Evolutionary conservation across 805 yeast species (phyloP).

Genomic region (Yamadazyma philogaea): DNA sequence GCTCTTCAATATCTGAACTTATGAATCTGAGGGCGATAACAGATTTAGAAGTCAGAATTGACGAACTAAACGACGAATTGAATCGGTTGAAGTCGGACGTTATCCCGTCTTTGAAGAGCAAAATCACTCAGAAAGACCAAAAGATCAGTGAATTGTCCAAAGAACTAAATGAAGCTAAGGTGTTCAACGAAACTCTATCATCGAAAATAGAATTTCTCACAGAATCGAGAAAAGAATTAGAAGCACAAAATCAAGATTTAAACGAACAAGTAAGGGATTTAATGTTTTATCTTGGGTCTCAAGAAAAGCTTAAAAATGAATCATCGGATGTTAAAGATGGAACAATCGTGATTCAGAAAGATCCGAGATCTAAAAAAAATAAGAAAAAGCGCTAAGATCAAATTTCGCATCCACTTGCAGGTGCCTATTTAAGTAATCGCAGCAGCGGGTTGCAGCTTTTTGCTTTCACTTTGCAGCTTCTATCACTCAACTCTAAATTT

Average conservation of each 20-base stretch:
- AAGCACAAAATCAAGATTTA: conserved; percentile 45
- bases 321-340: conserved; percentile 75
- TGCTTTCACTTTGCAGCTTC: conserved; percentile 2
- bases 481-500: background rate
- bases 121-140: conserved; percentile 29
- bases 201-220: conserved; percentile 35
- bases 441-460: conserved; percentile 4
- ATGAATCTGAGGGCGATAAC: conserved; percentile 11
- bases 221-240: conserved; percentile 25
- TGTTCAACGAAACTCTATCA: conserved; percentile 39
- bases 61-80: conserved; percentile 24
- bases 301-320: conserved; percentile 67
- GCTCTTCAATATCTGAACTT: conserved; percentile 16
- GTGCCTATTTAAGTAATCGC: conserved; percentile 1
- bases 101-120: conserved; percentile 32
- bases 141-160: conserved; percentile 26
- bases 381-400: conserved; percentile 10
- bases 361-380: conserved; percentile 15
- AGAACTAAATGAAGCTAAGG: conserved; percentile 31
- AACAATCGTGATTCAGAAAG: conserved; percentile 46
- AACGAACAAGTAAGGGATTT: conserved; percentile 68
- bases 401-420: conserved; percentile 4
- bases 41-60: conserved; percentile 28
- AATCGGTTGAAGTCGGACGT: conserved; percentile 23
- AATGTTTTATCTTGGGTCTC: conserved; percentile 76